Evolutionary conservation across 352 stramenopile species (phyloP), one percentile per base, ranked within the genome.

Genomic region (Phytophthora sp.): DNA sequence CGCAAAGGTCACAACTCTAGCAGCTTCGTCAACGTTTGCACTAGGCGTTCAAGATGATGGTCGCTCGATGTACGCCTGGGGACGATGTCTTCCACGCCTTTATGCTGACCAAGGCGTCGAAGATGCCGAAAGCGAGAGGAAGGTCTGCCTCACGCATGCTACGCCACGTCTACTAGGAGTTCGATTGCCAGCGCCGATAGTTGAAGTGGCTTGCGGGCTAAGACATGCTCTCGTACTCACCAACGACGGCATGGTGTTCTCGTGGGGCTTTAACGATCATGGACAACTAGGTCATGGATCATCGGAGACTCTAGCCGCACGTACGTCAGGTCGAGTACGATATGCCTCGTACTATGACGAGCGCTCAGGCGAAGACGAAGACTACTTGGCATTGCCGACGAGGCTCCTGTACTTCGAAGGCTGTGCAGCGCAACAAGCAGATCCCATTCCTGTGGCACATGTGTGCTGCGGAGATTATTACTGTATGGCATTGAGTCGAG

Each of bases 211-310:
- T 12, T 91, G 80, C 42, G 84, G 84, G 0, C 62, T 88, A 17
- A 68, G 68, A 28, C 82, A 93, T 44, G 82, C 79, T 6, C 66
- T 91, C 0, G 70, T 76, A 13, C 63, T 89, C 32, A 86, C 76
- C 1, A 23, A 68, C 6, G 67, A 84, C 13, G 79, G 79, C 1
- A 85, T 89, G 59, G 68, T 93, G 2, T 78, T 85, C 44, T 89
- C 82, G 0, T 93, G 84, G 84, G 84, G 84, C 0, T 91, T 91
- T 13, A 90, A 91, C 58, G 82, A 89, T 51, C 84, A 93, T 59
- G 84, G 84, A 4, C 84, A 93, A 41, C 71, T 90, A 2, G 84
- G 84, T 3, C 84, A 93, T 38, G 80, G 82, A n/a, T 59, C 74
- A 23, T 38, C 66, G 2, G 63, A 71, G 15, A 87, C 78, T 10